These are phyloP conservation scores for Lecanicillium sp. DNA, from an alignment of 2,329 filamentous ascomycete genomes.

Conservation along the genomic window DNA sequence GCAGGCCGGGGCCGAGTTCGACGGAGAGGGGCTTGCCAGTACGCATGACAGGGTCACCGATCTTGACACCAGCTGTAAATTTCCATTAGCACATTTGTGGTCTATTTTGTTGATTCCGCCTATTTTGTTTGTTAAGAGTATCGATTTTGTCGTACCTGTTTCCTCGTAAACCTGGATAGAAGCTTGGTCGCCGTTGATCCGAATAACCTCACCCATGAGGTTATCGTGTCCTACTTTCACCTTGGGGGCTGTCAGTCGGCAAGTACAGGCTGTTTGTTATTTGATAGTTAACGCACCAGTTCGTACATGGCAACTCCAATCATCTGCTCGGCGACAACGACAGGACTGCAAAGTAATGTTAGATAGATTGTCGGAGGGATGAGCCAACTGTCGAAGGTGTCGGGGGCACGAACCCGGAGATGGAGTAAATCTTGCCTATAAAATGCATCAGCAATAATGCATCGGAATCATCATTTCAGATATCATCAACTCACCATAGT, in stretches of 20 bases:
- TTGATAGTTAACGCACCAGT: constrained; percentile 51
- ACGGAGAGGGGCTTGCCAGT: constrained; percentile 96
- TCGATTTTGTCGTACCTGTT: constrained; percentile 56
- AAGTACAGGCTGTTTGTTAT: not conserved
- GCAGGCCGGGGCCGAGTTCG: constrained; percentile 90
- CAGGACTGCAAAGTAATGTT: constrained; percentile 51
- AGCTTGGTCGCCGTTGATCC: constrained; percentile 89
- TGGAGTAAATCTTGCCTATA: constrained; percentile 53
- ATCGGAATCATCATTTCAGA: constrained; percentile 13
- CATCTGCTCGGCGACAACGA: constrained; percentile 97
- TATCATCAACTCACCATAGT: constrained; percentile 30
- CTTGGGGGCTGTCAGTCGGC: constrained; percentile 32
- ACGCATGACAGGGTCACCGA: constrained; percentile 84
- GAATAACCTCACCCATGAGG: constrained; percentile 95
- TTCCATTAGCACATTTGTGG: constrained; percentile 9
- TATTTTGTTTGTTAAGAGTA: not conserved
- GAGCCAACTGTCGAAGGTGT: constrained; percentile 1
- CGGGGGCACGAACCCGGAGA: constrained; percentile 46
- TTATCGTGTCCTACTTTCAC: constrained; percentile 87
- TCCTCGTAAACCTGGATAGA: constrained; percentile 99
- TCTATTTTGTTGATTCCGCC: too few relatives aligned
- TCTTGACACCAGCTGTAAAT: constrained; percentile 73
- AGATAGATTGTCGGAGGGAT: constrained; percentile 17
- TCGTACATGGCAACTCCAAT: constrained; percentile 99
- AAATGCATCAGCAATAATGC: not conserved